Conservation (phyloP, 495 filamentous ascomycete species). For the Endocarpon pusillum region DNA sequence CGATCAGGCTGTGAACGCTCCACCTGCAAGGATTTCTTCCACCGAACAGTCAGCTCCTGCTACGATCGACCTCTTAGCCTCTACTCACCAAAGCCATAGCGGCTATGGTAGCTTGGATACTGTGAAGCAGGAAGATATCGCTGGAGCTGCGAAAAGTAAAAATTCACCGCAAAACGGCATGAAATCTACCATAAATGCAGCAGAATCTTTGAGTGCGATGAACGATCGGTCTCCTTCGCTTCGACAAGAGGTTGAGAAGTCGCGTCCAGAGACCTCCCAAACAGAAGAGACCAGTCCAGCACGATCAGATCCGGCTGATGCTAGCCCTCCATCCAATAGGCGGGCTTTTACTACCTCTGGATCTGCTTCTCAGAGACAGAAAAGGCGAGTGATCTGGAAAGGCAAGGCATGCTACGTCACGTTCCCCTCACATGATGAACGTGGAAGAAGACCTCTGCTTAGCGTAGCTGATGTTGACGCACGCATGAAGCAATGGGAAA, state of each 20-base stretch:
- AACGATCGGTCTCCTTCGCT: too few species aligned
- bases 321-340: slow-evolving; percentile 3
- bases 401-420: slow-evolving; percentile 58
- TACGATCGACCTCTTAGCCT: background rate
- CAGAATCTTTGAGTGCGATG: too few species aligned
- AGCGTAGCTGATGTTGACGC: slow-evolving; percentile 40
- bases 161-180: background rate
- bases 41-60: background rate
- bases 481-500: slow-evolving; percentile 53
- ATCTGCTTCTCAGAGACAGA: slow-evolving; percentile 16
- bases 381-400: slow-evolving; percentile 40
- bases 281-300: slow-evolving; percentile 7
- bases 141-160: background rate
- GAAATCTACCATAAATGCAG: background rate
- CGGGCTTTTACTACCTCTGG: slow-evolving; percentile 14
- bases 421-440: slow-evolving; percentile 51
- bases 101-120: background rate
- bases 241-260: background rate
- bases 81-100: background rate
- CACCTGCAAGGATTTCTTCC: background rate
- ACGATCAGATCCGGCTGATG: slow-evolving; percentile 8
- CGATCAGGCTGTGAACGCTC: background rate
- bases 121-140: slow-evolving; percentile 1
- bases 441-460: slow-evolving; percentile 40
- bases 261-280: slow-evolving; percentile 2